phyloP scores from a whole-genome alignment of 441 rosid species.

The Macaranga tanarius region DNA sequence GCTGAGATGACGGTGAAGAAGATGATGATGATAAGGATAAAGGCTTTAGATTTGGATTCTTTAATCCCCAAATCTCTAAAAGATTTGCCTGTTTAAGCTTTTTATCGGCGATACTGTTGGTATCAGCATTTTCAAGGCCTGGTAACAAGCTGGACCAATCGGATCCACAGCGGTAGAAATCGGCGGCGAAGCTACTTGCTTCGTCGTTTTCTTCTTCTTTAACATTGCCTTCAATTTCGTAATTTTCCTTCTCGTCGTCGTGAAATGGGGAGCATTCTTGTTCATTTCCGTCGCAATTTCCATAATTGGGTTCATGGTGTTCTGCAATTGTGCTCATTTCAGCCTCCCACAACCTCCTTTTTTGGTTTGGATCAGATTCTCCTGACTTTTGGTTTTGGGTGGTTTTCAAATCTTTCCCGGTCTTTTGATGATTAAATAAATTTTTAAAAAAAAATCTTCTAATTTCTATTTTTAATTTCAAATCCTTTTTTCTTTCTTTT shows the following conservation, averaged over 20 bases:
- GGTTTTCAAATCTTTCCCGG: neutral
- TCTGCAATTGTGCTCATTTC: neutral
- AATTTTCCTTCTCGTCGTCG: neutral
- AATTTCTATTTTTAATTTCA: no score
- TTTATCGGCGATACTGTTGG: constrained; percentile 1
- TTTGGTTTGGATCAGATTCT: neutral
- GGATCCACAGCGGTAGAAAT: constrained; percentile 58
- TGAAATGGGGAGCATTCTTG: constrained; percentile 2
- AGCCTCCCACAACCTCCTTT: constrained; percentile 4
- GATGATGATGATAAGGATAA: constrained; percentile 7
- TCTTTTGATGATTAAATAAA: neutral
- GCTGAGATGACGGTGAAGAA: constrained; percentile 13
- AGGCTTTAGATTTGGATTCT: constrained; percentile 21
- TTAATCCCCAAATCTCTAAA: constrained; percentile 62
- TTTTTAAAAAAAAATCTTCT: no score
- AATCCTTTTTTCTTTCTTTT: no score
- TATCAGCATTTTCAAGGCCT: neutral
- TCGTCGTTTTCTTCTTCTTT: constrained; percentile 30
- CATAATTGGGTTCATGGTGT: neutral
- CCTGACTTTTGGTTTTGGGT: no score
- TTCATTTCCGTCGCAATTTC: neutral
- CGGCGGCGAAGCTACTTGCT: constrained; percentile 52
- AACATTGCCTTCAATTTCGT: neutral
- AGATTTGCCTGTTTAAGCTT: constrained; percentile 56
- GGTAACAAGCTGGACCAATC: constrained; percentile 55